These are phyloP conservation scores for Uronychia binucleata DNA, from an alignment of 73 alveolate genomes.

Conservation along the genomic window DNA sequence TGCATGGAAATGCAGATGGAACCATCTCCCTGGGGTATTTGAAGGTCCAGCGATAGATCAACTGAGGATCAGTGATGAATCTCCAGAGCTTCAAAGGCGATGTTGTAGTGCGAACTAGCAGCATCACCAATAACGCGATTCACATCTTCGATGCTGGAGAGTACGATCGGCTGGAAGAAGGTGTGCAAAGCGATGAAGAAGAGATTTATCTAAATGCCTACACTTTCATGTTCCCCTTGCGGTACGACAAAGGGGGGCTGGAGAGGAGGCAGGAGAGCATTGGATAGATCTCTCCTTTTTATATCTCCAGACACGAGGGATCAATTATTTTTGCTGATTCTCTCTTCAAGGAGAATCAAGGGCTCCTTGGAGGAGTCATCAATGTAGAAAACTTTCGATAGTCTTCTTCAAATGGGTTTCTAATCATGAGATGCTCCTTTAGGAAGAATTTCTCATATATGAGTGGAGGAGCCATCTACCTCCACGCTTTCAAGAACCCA, in stretches of 20 bases:
- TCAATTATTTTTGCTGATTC: neutral
- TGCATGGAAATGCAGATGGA: neutral
- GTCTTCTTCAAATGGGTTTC: neutral
- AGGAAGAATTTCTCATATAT: neutral
- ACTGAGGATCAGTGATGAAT: neutral
- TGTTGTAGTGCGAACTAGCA: neutral
- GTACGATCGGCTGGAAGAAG: neutral
- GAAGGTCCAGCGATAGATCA: neutral
- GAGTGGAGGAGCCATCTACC: neutral
- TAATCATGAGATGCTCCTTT: neutral
- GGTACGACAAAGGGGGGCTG: neutral
- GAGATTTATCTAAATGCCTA: neutral
- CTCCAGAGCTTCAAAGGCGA: neutral
- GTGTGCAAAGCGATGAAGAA: neutral
- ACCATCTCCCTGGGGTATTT: neutral
- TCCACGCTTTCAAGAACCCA: neutral
- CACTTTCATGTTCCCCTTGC: neutral
- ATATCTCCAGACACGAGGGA: neutral
- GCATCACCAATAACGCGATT: neutral
- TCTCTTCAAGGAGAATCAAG: neutral
- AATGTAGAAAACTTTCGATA: neutral
- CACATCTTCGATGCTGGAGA: neutral
- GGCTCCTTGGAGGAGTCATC: neutral
- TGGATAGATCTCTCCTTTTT: neutral
- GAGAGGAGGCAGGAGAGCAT: neutral